A percentile compares a stretch with the other conserved stretches of the same genome.
These are phyloP conservation scores for Yamadazyma mexicana DNA, from an alignment of 1,139 yeast species.

Conservation along the genomic window DNA sequence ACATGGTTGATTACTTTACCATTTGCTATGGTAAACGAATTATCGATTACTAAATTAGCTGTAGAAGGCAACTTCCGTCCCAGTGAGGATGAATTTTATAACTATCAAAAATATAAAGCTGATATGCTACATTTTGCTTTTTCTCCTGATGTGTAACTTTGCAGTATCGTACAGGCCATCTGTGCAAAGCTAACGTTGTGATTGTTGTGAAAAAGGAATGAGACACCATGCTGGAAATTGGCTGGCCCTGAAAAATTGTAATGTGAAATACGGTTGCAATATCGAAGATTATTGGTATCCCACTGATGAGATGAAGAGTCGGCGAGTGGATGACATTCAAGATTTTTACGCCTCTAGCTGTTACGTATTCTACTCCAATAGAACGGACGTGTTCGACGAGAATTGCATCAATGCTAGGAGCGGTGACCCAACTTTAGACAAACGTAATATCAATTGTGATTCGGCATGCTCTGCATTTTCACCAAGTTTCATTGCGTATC, in stretches of 20 bases:
- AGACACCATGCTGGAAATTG: neutral
- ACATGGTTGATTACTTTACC: neutral
- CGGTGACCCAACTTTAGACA: no score
- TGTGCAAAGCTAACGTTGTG: neutral
- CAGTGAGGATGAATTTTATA: neutral
- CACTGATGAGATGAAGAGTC: neutral
- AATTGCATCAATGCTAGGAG: no score
- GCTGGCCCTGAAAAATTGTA: constrained; percentile 1
- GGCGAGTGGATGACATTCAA: no score
- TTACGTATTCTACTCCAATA: no score
- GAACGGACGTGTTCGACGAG: no score
- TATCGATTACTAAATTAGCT: constrained; percentile 1
- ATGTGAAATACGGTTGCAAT: constrained; percentile 1
- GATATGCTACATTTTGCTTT: neutral
- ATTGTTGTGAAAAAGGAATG: neutral
- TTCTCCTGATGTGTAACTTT: neutral
- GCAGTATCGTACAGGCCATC: neutral
- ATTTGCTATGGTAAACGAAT: neutral
- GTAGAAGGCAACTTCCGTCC: neutral
- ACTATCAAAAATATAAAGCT: constrained; percentile 1
- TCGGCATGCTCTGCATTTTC: no score
- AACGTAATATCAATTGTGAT: no score
- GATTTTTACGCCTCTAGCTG: no score
- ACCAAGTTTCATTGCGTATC: no score
- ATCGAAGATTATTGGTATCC: neutral